Evolutionary conservation across 139 green algal genomes (phyloP), one percentile per base, ranked within the genome.

Genomic region (Yamagishiella unicocca): DNA sequence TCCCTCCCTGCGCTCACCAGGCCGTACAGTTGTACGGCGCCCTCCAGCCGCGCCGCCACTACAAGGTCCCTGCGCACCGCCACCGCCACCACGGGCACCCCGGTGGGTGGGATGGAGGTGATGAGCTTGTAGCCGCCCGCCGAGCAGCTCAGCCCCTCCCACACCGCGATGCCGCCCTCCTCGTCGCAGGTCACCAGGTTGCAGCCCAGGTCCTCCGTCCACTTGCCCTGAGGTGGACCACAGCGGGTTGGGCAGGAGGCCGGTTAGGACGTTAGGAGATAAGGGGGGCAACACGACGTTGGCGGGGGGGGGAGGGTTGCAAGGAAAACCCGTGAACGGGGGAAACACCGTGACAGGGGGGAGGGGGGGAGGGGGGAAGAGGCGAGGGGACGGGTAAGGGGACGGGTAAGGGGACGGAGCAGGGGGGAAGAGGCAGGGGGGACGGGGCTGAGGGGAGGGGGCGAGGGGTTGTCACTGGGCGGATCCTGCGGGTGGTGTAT

Each of bases 1-100:
- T 6, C 9, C 64, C 7, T 22, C 3, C 7, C n/a, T 8, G 2
- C 50, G 67, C 87, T 24, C 75, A 93, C 90, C 90, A 93, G 29
- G 33, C 68, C 66, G 54, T 90, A 90, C 43, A 92, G 46, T 14
- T 90, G 72, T 27, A 92, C 55, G 12, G 40, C 64, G 14, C 90
- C 90, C 33, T 89, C 77, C 19, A 85, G 83, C 6, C 88, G 62
- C 53, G 75, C 90, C 8, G 82, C 85, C 22, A 93, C 79, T 9
- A 93, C n/a, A 3, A 89, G 82, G 35, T 83, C 85, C 4, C 68
- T 45, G n/a, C 90, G 82, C 73, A 93, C 84, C 17, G 81, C 90
- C 68, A 93, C 35, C 19, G 82, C 78, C 29, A 84, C 82, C 14
- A 62, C 84, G 35, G 84, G 84, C 76, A 81, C n/a, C 24, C 72